Evolutionary conservation across 2,329 filamentous ascomycete species (phyloP).

Genomic region (Dactylellina cionopaga): DNA sequence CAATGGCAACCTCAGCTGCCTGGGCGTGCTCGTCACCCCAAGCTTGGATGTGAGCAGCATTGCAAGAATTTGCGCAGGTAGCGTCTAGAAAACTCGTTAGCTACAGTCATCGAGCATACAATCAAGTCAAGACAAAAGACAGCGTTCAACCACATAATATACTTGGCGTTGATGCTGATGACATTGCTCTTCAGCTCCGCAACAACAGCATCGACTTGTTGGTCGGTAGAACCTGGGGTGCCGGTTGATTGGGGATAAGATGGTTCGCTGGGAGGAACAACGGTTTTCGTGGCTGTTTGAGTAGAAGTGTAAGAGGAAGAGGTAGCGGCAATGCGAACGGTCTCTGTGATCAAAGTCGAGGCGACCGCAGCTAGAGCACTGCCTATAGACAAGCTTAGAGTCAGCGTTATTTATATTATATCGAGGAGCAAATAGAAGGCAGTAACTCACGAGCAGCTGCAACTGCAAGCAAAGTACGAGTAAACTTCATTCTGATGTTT

Average conservation of each 20-base stretch:
- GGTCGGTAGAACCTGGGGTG: constrained; percentile 25
- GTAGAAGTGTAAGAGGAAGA: not conserved
- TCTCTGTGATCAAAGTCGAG: not conserved
- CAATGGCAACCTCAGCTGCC: constrained; percentile 19
- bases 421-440: not conserved
- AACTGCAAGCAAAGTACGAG: constrained; percentile 26
- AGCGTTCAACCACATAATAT: not conserved
- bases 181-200: constrained; percentile 34
- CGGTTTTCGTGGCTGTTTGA: constrained; percentile 1
- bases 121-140: too few relatives aligned
- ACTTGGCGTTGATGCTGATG: constrained; percentile 42
- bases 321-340: too few relatives aligned
- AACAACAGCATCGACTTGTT: constrained; percentile 36
- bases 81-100: constrained; percentile 10
- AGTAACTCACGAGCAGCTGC: constrained; percentile 27
- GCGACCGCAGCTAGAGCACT: constrained; percentile 8
- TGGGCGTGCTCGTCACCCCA: constrained; percentile 47
- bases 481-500: constrained; percentile 28
- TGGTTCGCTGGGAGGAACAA: constrained; percentile 29
- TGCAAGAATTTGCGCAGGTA: constrained; percentile 34
- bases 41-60: constrained; percentile 30
- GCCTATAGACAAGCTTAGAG: constrained; percentile 6
- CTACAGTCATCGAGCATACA: not conserved
- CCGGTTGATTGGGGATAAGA: constrained; percentile 46
- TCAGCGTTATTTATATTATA: not conserved